Evolutionary conservation across 139 green algal genomes (phyloP).

Genomic region (Coelastrella sp.): DNA sequence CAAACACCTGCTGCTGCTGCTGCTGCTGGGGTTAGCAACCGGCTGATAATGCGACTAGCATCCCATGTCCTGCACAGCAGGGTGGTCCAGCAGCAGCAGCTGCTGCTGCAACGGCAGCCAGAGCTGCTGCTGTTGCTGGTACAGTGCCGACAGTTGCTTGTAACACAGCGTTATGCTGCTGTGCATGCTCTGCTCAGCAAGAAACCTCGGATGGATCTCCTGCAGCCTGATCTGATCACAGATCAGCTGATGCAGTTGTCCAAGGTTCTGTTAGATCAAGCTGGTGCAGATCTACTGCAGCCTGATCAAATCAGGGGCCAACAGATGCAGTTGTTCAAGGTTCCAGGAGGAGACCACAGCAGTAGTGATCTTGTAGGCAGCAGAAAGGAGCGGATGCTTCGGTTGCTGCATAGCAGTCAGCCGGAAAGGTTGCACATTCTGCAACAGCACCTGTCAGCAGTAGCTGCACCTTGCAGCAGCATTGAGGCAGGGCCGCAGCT

Average conservation of each 20-base stretch:
- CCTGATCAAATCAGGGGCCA: background rate
- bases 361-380: background rate
- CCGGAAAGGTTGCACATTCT: background rate
- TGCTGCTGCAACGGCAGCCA: slow-evolving; percentile 18
- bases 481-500: background rate
- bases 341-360: background rate
- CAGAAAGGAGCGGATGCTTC: background rate
- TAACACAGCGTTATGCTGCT: background rate
- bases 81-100: background rate
- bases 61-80: background rate
- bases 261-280: background rate
- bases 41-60: background rate
- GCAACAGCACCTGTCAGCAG: background rate
- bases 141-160: background rate
- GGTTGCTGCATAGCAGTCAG: background rate
- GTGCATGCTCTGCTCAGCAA: background rate
- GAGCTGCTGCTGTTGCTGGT: background rate
- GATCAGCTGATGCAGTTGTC: background rate
- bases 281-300: background rate
- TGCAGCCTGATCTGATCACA: background rate
- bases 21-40: background rate
- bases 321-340: background rate
- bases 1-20: background rate
- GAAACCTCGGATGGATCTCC: background rate
- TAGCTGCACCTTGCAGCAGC: background rate